A percentile compares a stretch with the other conserved stretches of the same genome.
phyloP scores from a whole-genome alignment of 495 filamentous ascomycete genomes.

The Podospora sp. region DNA sequence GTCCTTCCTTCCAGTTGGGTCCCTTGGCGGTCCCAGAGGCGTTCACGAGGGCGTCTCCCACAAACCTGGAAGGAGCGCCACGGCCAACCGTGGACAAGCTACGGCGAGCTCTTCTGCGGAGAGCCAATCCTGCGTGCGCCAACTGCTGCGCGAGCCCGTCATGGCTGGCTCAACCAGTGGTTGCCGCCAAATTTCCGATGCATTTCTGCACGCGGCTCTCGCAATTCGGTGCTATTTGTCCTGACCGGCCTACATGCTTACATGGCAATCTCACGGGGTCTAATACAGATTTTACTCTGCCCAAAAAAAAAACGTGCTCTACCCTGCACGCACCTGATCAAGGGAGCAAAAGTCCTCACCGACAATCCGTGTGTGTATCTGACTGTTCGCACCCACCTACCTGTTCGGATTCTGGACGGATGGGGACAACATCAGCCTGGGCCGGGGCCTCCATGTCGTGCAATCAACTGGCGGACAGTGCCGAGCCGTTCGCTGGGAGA shows the following conservation, averaged over 20 bases:
- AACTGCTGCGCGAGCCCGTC: background rate
- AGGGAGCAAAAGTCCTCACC: background rate
- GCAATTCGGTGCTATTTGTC: background rate
- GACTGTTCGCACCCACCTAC: background rate
- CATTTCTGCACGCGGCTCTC: background rate
- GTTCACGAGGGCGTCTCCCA: background rate
- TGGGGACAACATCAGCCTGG: background rate
- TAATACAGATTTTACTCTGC: no score
- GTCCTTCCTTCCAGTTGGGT: constrained; percentile 5
- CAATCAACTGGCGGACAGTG: background rate
- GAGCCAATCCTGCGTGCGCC: background rate
- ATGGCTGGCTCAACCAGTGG: background rate
- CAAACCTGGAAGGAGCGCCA: constrained; percentile 9
- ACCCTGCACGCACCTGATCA: no score
- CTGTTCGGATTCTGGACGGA: background rate
- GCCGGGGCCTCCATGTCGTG: background rate
- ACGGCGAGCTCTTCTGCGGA: background rate
- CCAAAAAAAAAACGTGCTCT: no score
- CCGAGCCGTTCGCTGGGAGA: background rate
- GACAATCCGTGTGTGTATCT: background rate
- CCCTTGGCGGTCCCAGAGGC: background rate
- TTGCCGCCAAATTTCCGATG: background rate
- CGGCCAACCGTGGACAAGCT: background rate
- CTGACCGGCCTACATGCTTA: background rate
- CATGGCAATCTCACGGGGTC: background rate